Evolutionary conservation across 345 rosid genomes (phyloP).

Genomic region (Arabidopsis suecica): DNA sequence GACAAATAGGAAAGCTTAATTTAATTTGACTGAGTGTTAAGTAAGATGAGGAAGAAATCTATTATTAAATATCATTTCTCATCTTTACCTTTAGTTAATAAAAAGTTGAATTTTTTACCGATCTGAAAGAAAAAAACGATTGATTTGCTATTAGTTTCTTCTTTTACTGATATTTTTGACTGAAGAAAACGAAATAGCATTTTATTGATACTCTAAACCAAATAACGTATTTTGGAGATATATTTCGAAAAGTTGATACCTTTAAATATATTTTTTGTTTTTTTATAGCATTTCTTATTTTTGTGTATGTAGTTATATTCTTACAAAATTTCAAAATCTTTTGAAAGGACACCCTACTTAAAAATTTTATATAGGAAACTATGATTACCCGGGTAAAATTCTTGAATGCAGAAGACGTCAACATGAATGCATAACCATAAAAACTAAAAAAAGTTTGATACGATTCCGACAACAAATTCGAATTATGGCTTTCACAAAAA

Average conservation of each 20-base stretch:
- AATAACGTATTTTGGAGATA: not conserved
- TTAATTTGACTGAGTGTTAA: conserved; percentile 12
- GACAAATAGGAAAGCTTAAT: conserved; percentile 22
- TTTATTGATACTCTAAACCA: not conserved
- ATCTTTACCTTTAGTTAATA: not conserved
- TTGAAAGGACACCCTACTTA: conserved; percentile 30
- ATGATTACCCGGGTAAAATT: conserved; percentile 42
- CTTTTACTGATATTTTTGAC: no score
- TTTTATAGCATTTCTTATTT: not conserved
- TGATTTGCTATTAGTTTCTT: no score
- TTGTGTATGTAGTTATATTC: not conserved
- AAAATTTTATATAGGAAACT: not conserved
- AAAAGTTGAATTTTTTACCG: conserved; percentile 5
- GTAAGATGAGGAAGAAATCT: not conserved
- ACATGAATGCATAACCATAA: conserved; percentile 29
- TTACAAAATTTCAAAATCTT: not conserved
- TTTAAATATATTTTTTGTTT: not conserved
- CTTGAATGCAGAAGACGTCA: conserved; percentile 32
- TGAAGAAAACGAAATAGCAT: no score
- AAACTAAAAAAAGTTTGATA: conserved; percentile 15
- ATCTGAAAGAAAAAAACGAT: no score
- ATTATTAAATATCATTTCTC: not conserved
- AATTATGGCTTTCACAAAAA: conserved; percentile 34
- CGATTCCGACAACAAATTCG: conserved; percentile 35
- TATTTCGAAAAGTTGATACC: not conserved